phyloP scores from a whole-genome alignment of 2,329 filamentous ascomycete species.

The Fusarium floridanum region DNA sequence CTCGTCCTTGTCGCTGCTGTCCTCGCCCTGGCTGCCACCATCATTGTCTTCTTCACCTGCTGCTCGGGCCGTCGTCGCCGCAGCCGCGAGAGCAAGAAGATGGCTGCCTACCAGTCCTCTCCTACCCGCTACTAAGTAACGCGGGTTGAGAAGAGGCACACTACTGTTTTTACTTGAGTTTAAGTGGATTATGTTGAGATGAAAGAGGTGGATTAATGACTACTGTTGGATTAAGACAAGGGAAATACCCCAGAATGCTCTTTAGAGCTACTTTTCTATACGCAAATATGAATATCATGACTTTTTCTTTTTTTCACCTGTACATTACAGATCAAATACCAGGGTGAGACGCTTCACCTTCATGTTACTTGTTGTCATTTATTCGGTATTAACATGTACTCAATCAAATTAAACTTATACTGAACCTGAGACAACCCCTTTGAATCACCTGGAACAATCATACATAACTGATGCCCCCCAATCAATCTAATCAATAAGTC shows the following conservation, averaged over 20 bases:
- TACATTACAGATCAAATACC: slow-evolving; percentile 20
- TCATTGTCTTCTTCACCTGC: slow-evolving; percentile 73
- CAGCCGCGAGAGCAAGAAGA: slow-evolving; percentile 44
- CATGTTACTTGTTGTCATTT: slow-evolving; percentile 17
- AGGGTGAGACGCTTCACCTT: slow-evolving; percentile 9
- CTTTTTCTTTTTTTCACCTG: slow-evolving; percentile 6
- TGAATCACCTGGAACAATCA: not conserved
- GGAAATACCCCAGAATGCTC: not conserved
- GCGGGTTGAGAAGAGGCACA: not conserved
- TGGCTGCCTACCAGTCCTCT: slow-evolving; percentile 41
- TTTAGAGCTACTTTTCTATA: slow-evolving; percentile 5
- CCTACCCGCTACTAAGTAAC: slow-evolving; percentile 31
- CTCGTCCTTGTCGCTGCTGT: slow-evolving; percentile 68
- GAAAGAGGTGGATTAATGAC: slow-evolving; percentile 20
- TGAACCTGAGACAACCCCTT: not conserved
- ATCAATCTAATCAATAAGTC: slow-evolving; percentile 53
- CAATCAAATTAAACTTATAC: not conserved
- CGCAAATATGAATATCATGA: slow-evolving; percentile 33
- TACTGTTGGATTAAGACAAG: slow-evolving; percentile 16
- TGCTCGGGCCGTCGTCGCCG: slow-evolving; percentile 63
- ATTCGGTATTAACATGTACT: slow-evolving; percentile 13
- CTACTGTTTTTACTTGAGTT: not conserved
- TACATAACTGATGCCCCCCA: not conserved
- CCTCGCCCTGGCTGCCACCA: slow-evolving; percentile 65
- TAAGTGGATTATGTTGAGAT: not conserved